Evolutionary conservation across 257 asterid species (phyloP), one percentile per base, ranked within the genome.

Genomic region (Eustoma russellianum): DNA sequence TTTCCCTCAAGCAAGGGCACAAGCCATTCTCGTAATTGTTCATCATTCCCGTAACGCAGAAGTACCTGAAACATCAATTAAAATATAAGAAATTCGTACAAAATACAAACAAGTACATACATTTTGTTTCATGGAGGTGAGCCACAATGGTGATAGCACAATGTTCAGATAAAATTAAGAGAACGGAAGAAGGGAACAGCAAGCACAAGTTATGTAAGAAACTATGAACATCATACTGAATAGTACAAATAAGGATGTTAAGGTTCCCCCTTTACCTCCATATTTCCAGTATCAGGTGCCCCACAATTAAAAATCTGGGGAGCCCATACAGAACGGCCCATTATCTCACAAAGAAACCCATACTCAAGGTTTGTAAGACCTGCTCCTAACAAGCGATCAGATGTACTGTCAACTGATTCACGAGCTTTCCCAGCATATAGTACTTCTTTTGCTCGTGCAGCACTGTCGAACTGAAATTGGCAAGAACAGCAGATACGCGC

Each of bases 281-380:
- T 91, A 74, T 91, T 91, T 74, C 98, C 98, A 30, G 98, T 91
- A 70, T 91, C 98, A 2, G 96, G 98, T 51, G 98, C 94, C 51
- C 98, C 98, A 45, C 98, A 91, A 58, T 84, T 91, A 45, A 91
- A 91, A 72, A 91, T 72, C 76, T 87, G 98, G 0, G 98, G 96
- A 10, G 94, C 96, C 95, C 96, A 91, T 47, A 87, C 52, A 5
- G 98, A 91, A 55, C 88, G 86, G 55, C 98, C 96, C 98, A 91
- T 82, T 64, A 87, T 69, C 78, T 84, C 95, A 45, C 98, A 84
- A 17, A 91, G 88, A 71, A 84, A 84, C 41, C 96, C 98, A 68
- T 87, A 91, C 70, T 87, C 95, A 33, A 87, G 90, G 74, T 91
- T 91, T 17, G 98, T 78, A 28, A 91, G 90, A 51, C 95, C 94